Evolutionary conservation across 2,329 filamentous ascomycete species (phyloP), one percentile per base, ranked within the genome.

Genomic region (Curvularia sp.): DNA sequence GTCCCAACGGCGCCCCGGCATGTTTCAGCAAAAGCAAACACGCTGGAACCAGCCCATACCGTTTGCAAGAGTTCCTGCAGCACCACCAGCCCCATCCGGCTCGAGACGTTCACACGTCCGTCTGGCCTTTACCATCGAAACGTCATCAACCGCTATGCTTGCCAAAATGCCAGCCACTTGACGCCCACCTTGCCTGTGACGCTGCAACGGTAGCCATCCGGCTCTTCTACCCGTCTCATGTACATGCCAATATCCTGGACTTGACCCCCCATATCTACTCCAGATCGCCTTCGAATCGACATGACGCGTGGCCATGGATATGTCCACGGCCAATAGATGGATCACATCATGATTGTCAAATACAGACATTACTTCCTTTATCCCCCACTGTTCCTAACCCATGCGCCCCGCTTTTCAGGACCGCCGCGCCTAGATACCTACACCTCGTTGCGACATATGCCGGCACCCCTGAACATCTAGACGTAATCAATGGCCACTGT

Each of bases 31-130:
- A 30, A 45, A 50, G 42, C 34, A 57, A 57, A 48, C 49, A 53
- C 45, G 32, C 12, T 34, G 36, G 36, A 47, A 34, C 42, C 12
- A n/a, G 34, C 25, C 21, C 45, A 55, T 63, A 64, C 68, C 61
- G 46, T 62, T 60, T 38, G 27, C 39, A 38, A 55, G 47, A 39
- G 59, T 48, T 57, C 59, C 64, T 61, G 67, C 66, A 65, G 68
- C 63, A 60, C 61, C 67, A 28, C 48, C 63, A 18, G n/a, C 61
- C 38, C 67, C 66, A 21, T 65, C 67, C 39, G 63, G 71, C 27
- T n/a, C 19, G 10, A 68, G 48, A n/a, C 64, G 60, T 28, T 65
- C 58, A 15, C 57, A 47, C 2, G 62, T 59, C 23, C 60, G 63
- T 48, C 28, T 32, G 27, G 45, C 57, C 46, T 67, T 65, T 59